These are phyloP conservation scores for Fusarium redolens DNA, from an alignment of 2,329 filamentous ascomycete genomes.

Conservation along the genomic window DNA sequence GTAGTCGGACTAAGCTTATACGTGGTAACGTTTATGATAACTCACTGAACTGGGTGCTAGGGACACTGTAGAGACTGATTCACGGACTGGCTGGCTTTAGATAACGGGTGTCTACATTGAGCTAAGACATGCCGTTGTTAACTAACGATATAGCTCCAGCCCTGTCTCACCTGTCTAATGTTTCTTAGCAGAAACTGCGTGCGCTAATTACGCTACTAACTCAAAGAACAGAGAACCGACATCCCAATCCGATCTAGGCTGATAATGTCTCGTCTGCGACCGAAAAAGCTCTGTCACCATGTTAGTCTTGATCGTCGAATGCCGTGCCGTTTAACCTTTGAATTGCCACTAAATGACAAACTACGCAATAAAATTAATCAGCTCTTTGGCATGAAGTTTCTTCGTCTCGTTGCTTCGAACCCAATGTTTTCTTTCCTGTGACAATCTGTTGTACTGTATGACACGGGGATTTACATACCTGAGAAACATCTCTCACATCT, in stretches of 20 bases:
- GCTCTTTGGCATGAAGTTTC: constrained; percentile 11
- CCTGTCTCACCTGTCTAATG: constrained; percentile 4
- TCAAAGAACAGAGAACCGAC: constrained; percentile 2
- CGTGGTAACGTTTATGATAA: background rate
- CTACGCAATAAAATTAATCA: constrained; percentile 22
- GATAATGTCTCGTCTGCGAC: constrained; percentile 2
- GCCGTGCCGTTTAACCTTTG: constrained; percentile 12
- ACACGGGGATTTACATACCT: constrained; percentile 1
- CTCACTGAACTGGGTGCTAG: background rate
- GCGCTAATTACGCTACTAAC: background rate
- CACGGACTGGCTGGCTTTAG: background rate
- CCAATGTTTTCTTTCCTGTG: background rate
- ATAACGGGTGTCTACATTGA: background rate
- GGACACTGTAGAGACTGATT: background rate
- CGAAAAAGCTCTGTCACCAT: constrained; percentile 9
- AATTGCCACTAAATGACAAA: constrained; percentile 22
- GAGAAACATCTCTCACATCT: constrained; percentile 3
- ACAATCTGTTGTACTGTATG: background rate
- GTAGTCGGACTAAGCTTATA: background rate
- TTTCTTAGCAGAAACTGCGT: background rate
- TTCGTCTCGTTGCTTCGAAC: background rate
- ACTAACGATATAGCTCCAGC: constrained; percentile 12
- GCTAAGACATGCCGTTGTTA: background rate
- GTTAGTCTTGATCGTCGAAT: background rate
- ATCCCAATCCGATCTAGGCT: constrained; percentile 9